These are phyloP conservation scores for Moesziomyces aphidis DNA, from an alignment of 1,284 basidiomycete genomes.

Conservation along the genomic window DNA sequence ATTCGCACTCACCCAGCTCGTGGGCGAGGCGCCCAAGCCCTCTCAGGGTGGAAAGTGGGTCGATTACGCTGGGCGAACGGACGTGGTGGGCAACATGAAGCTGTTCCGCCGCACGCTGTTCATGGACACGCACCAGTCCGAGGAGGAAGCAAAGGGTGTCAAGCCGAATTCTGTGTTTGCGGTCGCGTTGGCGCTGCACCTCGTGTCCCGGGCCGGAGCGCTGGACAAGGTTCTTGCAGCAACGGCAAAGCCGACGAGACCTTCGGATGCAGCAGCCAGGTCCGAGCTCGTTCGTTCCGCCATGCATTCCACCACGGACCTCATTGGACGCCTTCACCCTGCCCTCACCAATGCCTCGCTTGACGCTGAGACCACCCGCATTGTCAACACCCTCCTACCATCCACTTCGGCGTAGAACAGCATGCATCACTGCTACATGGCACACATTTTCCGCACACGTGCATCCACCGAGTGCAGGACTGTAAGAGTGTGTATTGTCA, in stretches of 20 bases:
- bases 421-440: not conserved
- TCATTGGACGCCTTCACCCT: not conserved
- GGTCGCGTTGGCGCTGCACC: constrained; percentile 9
- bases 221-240: constrained; percentile 4
- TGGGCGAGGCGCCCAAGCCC: constrained; percentile 10
- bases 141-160: not conserved
- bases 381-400: not conserved
- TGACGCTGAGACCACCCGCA: not conserved
- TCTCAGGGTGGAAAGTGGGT: not conserved
- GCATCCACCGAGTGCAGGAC: not conserved
- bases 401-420: not conserved
- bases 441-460: not conserved
- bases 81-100: constrained; percentile 7
- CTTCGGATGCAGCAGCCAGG: not conserved
- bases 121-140: constrained; percentile 10
- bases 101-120: constrained; percentile 21
- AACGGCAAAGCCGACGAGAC: not conserved
- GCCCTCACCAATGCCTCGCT: not conserved
- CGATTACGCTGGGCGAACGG: not conserved
- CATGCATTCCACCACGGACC: not conserved
- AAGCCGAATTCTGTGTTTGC: not conserved
- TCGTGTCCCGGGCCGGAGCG: constrained; percentile 6
- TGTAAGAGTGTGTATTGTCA: not conserved
- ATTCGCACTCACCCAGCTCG: constrained; percentile 73
- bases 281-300: constrained; percentile 1